Evolutionary conservation across 2,329 filamentous ascomycete species (phyloP), one percentile per base, ranked within the genome.

Genomic region (Aspergillus thermomutatus): DNA sequence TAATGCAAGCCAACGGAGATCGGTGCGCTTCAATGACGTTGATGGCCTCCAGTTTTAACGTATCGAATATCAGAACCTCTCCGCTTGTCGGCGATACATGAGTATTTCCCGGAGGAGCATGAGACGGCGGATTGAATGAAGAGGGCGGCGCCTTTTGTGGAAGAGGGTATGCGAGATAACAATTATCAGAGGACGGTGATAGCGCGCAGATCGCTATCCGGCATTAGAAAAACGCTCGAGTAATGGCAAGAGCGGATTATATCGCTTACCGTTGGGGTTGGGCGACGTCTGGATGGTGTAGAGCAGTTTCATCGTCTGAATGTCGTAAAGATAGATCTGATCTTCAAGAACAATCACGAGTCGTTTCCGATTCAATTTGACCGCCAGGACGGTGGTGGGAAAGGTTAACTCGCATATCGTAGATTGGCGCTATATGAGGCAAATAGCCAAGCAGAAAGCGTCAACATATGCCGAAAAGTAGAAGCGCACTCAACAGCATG

Each of bases 341-440:
- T 96, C 92, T 73, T 99, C 94, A 55, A 97, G 83, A 14, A 97
- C 88, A 31, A 99, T 92, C 11, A 94, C 91, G 26, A 99, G 83
- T 40, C 94, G 87, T 75, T 97, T 97, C 64, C 94, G 85, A 75
- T 99, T 99, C 68, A 99, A 81, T 63, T 92, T 90, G 57, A 99
- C 91, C 21, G 93, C 92, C 43, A 97, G 84, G 10, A 99, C 92
- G 50, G 92, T 92, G n/a, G 92, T 96, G 11, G 93, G 93, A 67
- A 99, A 99, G 3, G 93, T 97, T 71, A 99, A 89, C 75, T 99
- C 94, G 84, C 94, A 99, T 73, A 99, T 97, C 58, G 95, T 90
- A 45, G 93, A 87, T 74, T 87, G 83, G 62, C 85, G 80, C 84
- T 87, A 71, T 60, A 55, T 26, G 31, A 26, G 27, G 40, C 40